Base-by-base conservation (phyloP, 345 rosid species). In the Citrus mangshanensis region DNA sequence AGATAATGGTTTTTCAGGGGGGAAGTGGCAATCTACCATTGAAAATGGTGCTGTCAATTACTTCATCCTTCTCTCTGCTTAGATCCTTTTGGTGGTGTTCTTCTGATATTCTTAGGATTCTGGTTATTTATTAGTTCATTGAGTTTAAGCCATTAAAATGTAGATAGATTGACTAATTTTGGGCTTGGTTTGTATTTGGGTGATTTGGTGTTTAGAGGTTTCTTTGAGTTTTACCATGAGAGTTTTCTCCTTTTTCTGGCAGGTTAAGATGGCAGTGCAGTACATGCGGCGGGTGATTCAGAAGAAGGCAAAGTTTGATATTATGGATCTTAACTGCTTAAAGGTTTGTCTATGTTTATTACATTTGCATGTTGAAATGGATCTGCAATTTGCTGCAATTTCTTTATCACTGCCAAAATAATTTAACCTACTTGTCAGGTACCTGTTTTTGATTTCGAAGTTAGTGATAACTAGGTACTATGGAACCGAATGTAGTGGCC, bases 231-330 rank as follows among this genome's bases (percentile, higher is more conserved):
- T 56, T 66, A 62, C 56, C 28, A 71, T 54, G 32, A 61, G 10
- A 77, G 64, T 70, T 75, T 76, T 69, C 10, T 72, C 38, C 24
- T 37, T 69, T 83, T 75, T 68, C 78, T 27, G 62, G 72, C 72
- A 96, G 99, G 97, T 96, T 73, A 96, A 91, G 87, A 83, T 96
- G 94, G 99, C 99, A 28, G 88, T 96, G 80, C 99, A 93, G 82
- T 93, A 89, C 85, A 96, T 96, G 98, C 85, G 98, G 70, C 88
- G 87, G 56, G 73, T 93, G 72, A 91, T 96, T 69, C 97, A 91
- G 86, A 96, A 87, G 87, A 94, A 90, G 85, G 99, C 99, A 7
- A 96, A 94, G 88, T 96, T 96, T 88, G 94, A 96, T 84, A 96
- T 96, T 69, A 94, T 91, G 98, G 90, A 88, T 78, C 94, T 96